Evolutionary conservation across 2,329 filamentous ascomycete genomes (phyloP).

Genomic region (Cordyceps militaris): DNA sequence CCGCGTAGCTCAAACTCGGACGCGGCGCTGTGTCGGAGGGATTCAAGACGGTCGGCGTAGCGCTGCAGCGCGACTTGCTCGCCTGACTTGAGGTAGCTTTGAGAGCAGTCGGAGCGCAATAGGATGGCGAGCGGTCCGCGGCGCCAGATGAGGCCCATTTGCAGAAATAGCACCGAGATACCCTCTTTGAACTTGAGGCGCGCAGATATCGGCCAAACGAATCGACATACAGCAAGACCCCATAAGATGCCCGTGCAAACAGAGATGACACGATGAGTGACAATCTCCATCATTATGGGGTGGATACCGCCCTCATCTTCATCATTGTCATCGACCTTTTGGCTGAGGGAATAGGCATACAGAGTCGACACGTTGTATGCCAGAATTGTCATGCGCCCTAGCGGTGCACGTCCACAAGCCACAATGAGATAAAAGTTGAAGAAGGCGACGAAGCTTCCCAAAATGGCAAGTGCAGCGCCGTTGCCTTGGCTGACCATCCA

Average conservation of each 20-base stretch:
- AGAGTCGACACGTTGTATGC: conserved; percentile 89
- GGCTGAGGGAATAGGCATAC: conserved; percentile 79
- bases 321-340: conserved; percentile 65
- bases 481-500: conserved; percentile 72
- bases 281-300: conserved; percentile 77
- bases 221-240: conserved; percentile 76
- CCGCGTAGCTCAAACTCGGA: conserved; percentile 78
- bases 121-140: conserved; percentile 76
- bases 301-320: conserved; percentile 75
- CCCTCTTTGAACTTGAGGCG: conserved; percentile 78
- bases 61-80: conserved; percentile 78
- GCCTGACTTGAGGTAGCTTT: conserved; percentile 70
- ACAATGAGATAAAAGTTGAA: conserved; percentile 82
- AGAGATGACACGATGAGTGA: conserved; percentile 72
- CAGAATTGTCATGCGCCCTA: conserved; percentile 83
- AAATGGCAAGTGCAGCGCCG: conserved; percentile 60
- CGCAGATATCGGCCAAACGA: conserved; percentile 86
- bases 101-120: conserved; percentile 46
- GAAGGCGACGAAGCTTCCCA: conserved; percentile 71
- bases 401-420: conserved; percentile 68
- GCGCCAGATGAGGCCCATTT: conserved; percentile 91
- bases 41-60: conserved; percentile 63
- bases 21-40: conserved; percentile 58
- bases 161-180: conserved; percentile 74
- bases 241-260: conserved; percentile 77